These are phyloP conservation scores for Cryphonectria parasitica DNA, from an alignment of 2,329 filamentous ascomycete genomes.

Conservation along the genomic window DNA sequence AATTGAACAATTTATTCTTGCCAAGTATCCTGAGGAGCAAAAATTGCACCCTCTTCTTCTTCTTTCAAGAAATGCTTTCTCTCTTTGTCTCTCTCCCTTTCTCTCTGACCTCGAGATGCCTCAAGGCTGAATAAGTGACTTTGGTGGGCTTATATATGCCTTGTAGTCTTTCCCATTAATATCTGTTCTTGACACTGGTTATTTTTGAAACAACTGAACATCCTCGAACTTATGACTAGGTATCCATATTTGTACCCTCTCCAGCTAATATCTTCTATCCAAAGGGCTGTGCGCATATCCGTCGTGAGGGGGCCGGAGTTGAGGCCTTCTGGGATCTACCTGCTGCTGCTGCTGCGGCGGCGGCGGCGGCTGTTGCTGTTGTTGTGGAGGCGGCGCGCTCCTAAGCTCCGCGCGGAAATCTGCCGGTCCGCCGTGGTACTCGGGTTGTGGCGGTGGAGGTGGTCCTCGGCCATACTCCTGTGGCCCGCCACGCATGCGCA, in stretches of 20 bases:
- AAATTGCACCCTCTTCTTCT: too few species aligned
- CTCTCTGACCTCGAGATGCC: too few species aligned
- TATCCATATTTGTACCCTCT: too few species aligned
- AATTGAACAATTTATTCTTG: too few species aligned
- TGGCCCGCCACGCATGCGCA: slow-evolving; percentile 21
- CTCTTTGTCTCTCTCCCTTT: too few species aligned
- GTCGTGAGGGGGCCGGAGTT: slow-evolving; percentile 27
- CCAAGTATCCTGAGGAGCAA: too few species aligned
- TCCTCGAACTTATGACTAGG: too few species aligned
- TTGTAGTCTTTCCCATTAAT: too few species aligned
- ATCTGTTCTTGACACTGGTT: not conserved
- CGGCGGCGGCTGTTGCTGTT: not conserved
- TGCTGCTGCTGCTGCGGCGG: slow-evolving; percentile 6
- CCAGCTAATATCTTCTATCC: slow-evolving; percentile 25
- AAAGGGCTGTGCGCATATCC: slow-evolving; percentile 22
- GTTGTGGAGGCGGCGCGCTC: slow-evolving; percentile 14
- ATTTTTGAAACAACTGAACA: not conserved
- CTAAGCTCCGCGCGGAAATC: slow-evolving; percentile 28
- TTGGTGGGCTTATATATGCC: too few species aligned
- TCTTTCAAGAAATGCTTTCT: too few species aligned
- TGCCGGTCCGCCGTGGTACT: slow-evolving; percentile 15
- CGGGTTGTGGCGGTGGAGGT: slow-evolving; percentile 19
- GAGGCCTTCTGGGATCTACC: slow-evolving; percentile 22
- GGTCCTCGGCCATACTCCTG: slow-evolving; percentile 14
- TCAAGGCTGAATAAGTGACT: too few species aligned